A percentile compares a stretch with the other conserved stretches of the same genome.
Conservation (phyloP, 805 yeast genomes). For the Starmerella potacharoeniae region DNA sequence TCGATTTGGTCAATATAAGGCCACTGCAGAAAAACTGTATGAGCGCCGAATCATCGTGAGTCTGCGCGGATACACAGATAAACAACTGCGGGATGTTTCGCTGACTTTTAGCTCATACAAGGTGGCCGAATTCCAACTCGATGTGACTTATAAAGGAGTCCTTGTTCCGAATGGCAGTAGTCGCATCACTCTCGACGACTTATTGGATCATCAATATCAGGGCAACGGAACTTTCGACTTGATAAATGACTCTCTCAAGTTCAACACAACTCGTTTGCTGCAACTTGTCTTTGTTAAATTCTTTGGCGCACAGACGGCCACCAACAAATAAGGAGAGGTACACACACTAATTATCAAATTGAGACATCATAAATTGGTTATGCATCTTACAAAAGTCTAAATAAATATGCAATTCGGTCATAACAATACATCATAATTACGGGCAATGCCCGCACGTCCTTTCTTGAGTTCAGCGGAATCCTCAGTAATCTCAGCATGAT, state of each 20-base stretch:
- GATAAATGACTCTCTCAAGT: conserved; percentile 56
- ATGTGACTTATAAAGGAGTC: conserved; percentile 54
- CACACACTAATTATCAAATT: background rate
- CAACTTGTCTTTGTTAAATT: conserved; percentile 65
- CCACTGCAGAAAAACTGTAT: conserved; percentile 59
- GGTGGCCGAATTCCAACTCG: conserved; percentile 61
- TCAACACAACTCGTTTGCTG: conserved; percentile 57
- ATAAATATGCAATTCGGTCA: background rate
- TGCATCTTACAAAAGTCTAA: background rate
- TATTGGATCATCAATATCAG: conserved; percentile 66
- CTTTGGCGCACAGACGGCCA: conserved; percentile 29
- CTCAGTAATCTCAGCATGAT: conserved; percentile 40
- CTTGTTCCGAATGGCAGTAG: conserved; percentile 45
- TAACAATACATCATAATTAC: conserved; percentile 58
- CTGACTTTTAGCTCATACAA: conserved; percentile 67
- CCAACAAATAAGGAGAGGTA: background rate
- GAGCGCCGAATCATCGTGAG: conserved; percentile 61
- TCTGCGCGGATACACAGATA: conserved; percentile 40
- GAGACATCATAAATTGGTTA: background rate
- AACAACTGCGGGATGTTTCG: conserved; percentile 52
- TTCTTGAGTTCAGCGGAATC: conserved; percentile 75
- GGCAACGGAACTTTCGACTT: conserved; percentile 41
- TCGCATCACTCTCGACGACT: conserved; percentile 54
- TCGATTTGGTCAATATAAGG: conserved; percentile 65
- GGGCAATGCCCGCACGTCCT: conserved; percentile 80